Evolutionary conservation across 2,329 filamentous ascomycete genomes (phyloP).

Genomic region (Penicillium griseofulvum): DNA sequence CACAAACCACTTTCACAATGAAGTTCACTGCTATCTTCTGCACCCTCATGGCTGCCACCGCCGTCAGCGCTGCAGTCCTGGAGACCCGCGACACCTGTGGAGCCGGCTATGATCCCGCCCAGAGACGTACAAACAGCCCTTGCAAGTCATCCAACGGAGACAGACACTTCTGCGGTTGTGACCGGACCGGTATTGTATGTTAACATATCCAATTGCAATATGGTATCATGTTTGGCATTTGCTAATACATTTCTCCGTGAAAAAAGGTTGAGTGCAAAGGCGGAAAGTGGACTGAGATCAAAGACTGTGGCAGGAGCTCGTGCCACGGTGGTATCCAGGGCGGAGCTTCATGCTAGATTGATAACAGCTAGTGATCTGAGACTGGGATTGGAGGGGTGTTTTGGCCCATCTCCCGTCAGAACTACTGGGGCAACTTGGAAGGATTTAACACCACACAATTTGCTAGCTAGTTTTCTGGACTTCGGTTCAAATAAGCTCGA

Average conservation of each 20-base stretch:
- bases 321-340: constrained; percentile 10
- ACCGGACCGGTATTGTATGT: constrained; percentile 15
- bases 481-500: not conserved
- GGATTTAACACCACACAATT: constrained; percentile 8
- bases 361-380: not conserved
- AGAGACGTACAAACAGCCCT: constrained; percentile 13
- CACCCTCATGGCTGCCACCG: constrained; percentile 11
- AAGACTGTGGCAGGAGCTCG: constrained; percentile 1
- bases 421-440: not conserved
- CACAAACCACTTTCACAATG: constrained; percentile 6
- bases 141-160: constrained; percentile 10
- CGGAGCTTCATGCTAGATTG: constrained; percentile 8
- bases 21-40: constrained; percentile 10
- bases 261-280: constrained; percentile 11
- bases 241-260: constrained; percentile 1
- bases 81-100: constrained; percentile 5
- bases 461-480: not conserved
- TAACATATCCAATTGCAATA: not conserved
- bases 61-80: constrained; percentile 8
- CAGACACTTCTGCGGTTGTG: constrained; percentile 14
- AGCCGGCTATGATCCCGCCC: constrained; percentile 5
- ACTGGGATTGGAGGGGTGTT: not conserved
- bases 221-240: not conserved
- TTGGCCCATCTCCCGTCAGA: not conserved
- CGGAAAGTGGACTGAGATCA: constrained; percentile 13